Conservation (phyloP, 2,329 filamentous ascomycete genomes). For the Fusarium succisae region DNA sequence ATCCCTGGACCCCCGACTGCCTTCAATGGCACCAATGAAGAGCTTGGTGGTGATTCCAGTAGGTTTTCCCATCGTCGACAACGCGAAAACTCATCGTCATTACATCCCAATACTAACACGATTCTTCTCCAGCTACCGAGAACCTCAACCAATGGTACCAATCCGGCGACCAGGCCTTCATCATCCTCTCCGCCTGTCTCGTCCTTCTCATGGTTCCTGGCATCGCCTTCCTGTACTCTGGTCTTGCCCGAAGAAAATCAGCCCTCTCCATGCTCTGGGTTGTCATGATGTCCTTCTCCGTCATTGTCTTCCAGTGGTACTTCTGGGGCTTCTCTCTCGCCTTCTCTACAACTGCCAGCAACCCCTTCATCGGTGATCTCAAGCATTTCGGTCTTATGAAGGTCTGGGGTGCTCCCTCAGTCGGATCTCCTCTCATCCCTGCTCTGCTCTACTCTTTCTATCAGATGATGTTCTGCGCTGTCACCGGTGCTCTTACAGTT, state of each 20-base stretch:
- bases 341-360: conserved; percentile 83
- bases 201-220: conserved; percentile 97
- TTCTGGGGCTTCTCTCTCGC: conserved; percentile 99
- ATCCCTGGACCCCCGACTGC: conserved; percentile 65
- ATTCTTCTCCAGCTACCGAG: conserved; percentile 67
- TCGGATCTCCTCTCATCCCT: conserved; percentile 87
- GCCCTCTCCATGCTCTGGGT: conserved; percentile 98
- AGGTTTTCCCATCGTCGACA: conserved; percentile 49
- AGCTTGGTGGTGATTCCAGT: conserved; percentile 82
- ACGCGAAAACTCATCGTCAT: neutral
- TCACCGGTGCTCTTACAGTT: conserved; percentile 90
- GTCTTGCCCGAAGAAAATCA: conserved; percentile 96
- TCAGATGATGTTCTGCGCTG: conserved; percentile 98
- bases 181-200: conserved; percentile 89
- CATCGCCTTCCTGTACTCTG: conserved; percentile 96
- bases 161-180: conserved; percentile 92
- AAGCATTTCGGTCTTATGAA: conserved; percentile 89
- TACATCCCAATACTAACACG: conserved; percentile 1
- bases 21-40: conserved; percentile 72
- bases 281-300: conserved; percentile 90
- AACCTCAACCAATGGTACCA: conserved; percentile 98
- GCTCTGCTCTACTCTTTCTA: conserved; percentile 95
- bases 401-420: conserved; percentile 84
- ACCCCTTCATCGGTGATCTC: conserved; percentile 91
- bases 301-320: conserved; percentile 98